A percentile compares a stretch with the other conserved stretches of the same genome.
Evolutionary conservation across 1,284 basidiomycete species (phyloP).

Genomic region (Malassezia slooffiae): DNA sequence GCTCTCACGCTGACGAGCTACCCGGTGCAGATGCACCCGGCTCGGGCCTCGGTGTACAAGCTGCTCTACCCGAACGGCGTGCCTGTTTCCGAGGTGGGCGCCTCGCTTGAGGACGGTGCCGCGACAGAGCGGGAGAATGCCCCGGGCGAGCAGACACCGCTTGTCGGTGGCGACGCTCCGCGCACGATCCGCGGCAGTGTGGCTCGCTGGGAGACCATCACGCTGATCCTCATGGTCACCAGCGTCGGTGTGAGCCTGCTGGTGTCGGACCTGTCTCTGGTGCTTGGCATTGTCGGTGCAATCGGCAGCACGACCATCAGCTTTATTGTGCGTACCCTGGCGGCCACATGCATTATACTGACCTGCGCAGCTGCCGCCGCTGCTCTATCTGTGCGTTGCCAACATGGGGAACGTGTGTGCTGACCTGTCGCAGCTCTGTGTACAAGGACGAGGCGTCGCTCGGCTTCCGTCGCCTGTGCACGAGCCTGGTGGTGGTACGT

Average conservation of each 20-base stretch:
- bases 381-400: constrained; percentile 5
- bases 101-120: too few species aligned
- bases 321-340: constrained; percentile 57
- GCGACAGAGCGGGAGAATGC: too few species aligned
- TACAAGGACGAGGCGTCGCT: too few species aligned
- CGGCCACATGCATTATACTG: constrained; percentile 26
- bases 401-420: too few species aligned
- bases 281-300: constrained; percentile 76
- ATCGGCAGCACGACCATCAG: constrained; percentile 92
- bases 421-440: too few species aligned
- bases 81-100: neutral
- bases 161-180: neutral
- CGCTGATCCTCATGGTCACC: constrained; percentile 27
- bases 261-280: constrained; percentile 42
- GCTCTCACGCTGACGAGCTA: constrained; percentile 54
- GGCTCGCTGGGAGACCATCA: constrained; percentile 30
- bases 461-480: too few species aligned
- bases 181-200: too few species aligned
- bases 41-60: neutral
- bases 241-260: constrained; percentile 32
- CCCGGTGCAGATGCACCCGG: constrained; percentile 52
- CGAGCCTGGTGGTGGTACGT: too few species aligned
- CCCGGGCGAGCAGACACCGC: neutral
- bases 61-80: neutral
- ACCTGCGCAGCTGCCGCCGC: constrained; percentile 1